Percentiles rank a stretch among this genome's conserved stretches.
These are phyloP conservation scores for Funneliformis caledonium DNA, from an alignment of 371 early-diverging fungal genomes.

Conservation along the genomic window DNA sequence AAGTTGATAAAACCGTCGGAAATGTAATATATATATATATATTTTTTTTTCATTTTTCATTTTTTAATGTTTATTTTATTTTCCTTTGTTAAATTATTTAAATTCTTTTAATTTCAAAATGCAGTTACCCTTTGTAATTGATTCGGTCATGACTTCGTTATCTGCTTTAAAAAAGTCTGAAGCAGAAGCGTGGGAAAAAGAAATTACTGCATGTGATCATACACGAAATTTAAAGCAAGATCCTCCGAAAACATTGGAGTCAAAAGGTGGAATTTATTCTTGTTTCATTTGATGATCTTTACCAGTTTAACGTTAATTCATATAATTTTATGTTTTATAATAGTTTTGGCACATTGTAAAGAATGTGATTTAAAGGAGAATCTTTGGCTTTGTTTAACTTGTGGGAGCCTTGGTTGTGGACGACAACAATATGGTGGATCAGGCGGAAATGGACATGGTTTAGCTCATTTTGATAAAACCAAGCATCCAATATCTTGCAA, in stretches of 20 bases:
- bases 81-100: too few relatives aligned
- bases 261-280: slow-evolving; percentile 41
- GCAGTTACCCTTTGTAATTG: slow-evolving; percentile 64
- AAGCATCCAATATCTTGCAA: slow-evolving; percentile 89
- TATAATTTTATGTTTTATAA: slow-evolving; percentile 5
- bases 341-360: slow-evolving; percentile 77
- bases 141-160: slow-evolving; percentile 72
- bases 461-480: slow-evolving; percentile 84
- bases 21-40: background rate
- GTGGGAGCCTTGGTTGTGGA: slow-evolving; percentile 83
- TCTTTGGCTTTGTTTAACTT: slow-evolving; percentile 80
- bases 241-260: slow-evolving; percentile 54
- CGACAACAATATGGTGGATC: slow-evolving; percentile 94
- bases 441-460: slow-evolving; percentile 99
- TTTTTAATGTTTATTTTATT: too few relatives aligned
- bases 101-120: too few relatives aligned
- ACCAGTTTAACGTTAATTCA: background rate
- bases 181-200: slow-evolving; percentile 92
- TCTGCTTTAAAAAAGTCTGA: slow-evolving; percentile 87
- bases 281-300: background rate
- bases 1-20: slow-evolving; percentile 45
- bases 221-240: slow-evolving; percentile 73
- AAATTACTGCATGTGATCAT: slow-evolving; percentile 83
- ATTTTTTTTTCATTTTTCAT: background rate
- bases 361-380: slow-evolving; percentile 89